Conservation (phyloP, 2,329 filamentous ascomycete species). For the Laburnicola sp. region DNA sequence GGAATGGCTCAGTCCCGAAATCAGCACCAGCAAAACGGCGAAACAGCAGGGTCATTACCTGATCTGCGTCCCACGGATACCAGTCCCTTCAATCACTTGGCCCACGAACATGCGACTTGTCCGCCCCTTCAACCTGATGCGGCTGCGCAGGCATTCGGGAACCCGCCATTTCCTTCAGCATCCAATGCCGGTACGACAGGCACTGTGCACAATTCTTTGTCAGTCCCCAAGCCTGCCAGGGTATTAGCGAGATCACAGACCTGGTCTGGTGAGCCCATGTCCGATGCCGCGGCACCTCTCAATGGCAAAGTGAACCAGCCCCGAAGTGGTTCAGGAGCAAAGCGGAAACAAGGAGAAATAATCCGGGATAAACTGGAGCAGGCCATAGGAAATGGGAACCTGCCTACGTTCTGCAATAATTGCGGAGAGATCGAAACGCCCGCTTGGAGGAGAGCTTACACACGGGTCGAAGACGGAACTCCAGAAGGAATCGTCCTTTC, state of each 20-base stretch:
- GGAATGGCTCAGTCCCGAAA: not conserved
- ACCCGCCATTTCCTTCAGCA: not conserved
- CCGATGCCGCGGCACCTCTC: slow-evolving; percentile 33
- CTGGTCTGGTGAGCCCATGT: slow-evolving; percentile 44
- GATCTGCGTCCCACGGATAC: not conserved
- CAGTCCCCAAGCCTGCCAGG: slow-evolving; percentile 26
- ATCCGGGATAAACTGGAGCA: slow-evolving; percentile 60
- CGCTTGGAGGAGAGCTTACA: slow-evolving; percentile 92
- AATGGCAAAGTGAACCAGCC: slow-evolving; percentile 23
- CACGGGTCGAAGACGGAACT: slow-evolving; percentile 70
- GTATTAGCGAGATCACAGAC: slow-evolving; percentile 43
- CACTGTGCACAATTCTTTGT: slow-evolving; percentile 25
- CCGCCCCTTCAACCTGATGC: not conserved
- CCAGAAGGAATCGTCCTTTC: slow-evolving; percentile 72
- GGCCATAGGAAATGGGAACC: slow-evolving; percentile 73
- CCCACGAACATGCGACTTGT: not conserved
- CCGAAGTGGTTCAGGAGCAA: slow-evolving; percentile 58
- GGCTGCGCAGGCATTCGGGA: not conserved
- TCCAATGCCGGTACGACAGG: slow-evolving; percentile 9
- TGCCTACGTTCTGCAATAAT: slow-evolving; percentile 87
- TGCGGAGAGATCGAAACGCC: slow-evolving; percentile 95
- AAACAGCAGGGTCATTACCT: not conserved
- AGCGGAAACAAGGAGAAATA: slow-evolving; percentile 63
- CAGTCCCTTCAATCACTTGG: not conserved
- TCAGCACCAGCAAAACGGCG: not conserved